Conservation (phyloP, 2,329 filamentous ascomycete genomes). For the Fusarium oxysporum region DNA sequence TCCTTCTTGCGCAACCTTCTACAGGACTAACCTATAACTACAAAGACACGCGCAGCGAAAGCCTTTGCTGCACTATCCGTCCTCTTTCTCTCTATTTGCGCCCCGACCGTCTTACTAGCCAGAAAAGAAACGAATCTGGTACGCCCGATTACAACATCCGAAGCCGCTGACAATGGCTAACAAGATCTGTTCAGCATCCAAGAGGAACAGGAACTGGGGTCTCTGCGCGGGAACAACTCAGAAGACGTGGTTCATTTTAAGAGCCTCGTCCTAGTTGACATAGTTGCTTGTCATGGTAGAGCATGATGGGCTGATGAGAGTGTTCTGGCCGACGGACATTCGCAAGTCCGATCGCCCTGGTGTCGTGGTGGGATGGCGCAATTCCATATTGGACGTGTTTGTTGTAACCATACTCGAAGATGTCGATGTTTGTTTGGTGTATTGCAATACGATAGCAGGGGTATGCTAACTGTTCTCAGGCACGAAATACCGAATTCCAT, state of each 20-base stretch:
- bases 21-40: slow-evolving; percentile 4
- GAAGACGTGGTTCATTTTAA: slow-evolving; percentile 94
- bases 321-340: slow-evolving; percentile 97
- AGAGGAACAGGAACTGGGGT: slow-evolving; percentile 82
- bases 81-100: slow-evolving; percentile 84
- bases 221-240: slow-evolving; percentile 94
- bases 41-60: slow-evolving; percentile 83
- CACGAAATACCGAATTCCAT: slow-evolving; percentile 86
- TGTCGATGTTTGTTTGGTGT: slow-evolving; percentile 76
- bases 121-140: slow-evolving; percentile 83
- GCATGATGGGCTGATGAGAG: slow-evolving; percentile 91
- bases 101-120: slow-evolving; percentile 87
- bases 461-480: slow-evolving; percentile 58
- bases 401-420: slow-evolving; percentile 91
- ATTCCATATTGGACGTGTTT: slow-evolving; percentile 89
- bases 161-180: slow-evolving; percentile 39
- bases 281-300: slow-evolving; percentile 69
- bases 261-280: slow-evolving; percentile 42
- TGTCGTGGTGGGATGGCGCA: slow-evolving; percentile 94
- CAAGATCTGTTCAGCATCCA: slow-evolving; percentile 73
- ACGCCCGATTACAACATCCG: slow-evolving; percentile 51
- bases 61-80: slow-evolving; percentile 85
- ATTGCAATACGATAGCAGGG: not conserved
- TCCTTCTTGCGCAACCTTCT: not conserved
- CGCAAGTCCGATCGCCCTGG: slow-evolving; percentile 78